Evolutionary conservation across 2,329 filamentous ascomycete genomes (phyloP).

Genomic region (Gremmenia infestans): DNA sequence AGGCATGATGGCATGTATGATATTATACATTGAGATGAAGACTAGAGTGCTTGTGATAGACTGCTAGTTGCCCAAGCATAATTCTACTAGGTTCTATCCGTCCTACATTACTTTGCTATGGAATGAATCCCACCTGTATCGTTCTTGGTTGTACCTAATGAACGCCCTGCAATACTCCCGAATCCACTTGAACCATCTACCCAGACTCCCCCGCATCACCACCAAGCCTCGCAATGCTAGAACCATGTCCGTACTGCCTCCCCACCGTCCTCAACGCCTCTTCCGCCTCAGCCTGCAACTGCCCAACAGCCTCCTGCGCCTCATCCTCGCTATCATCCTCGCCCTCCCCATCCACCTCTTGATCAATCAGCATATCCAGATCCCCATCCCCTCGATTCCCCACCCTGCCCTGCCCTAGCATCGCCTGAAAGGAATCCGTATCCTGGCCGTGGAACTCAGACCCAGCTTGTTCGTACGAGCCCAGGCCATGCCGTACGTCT

Average conservation of each 20-base stretch:
- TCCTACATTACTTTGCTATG: neutral
- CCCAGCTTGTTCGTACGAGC: slow-evolving; percentile 12
- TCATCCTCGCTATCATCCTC: slow-evolving; percentile 9
- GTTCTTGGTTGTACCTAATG: too few species aligned
- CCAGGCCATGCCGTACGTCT: slow-evolving; percentile 41
- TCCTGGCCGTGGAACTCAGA: slow-evolving; percentile 9
- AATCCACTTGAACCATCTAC: neutral
- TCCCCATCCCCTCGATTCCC: slow-evolving; percentile 16
- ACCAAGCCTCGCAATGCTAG: neutral
- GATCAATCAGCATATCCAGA: slow-evolving; percentile 30
- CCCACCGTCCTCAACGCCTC: slow-evolving; percentile 15
- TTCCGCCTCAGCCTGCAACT: slow-evolving; percentile 16
- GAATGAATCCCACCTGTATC: too few species aligned
- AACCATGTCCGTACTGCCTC: slow-evolving; percentile 11
- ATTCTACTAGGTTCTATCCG: neutral
- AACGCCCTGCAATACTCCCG: neutral
- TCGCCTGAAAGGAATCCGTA: slow-evolving; percentile 23
- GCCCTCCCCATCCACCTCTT: slow-evolving; percentile 21
- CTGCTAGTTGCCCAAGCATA: neutral
- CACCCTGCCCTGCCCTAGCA: slow-evolving; percentile 13
- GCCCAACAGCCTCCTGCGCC: slow-evolving; percentile 8
- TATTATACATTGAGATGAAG: slow-evolving; percentile 4
- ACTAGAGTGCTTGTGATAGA: neutral
- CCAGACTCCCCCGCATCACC: neutral
- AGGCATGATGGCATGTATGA: slow-evolving; percentile 4